Evolutionary conservation across 805 yeast genomes (phyloP).

Genomic region (Suhomyces pyralidae): DNA sequence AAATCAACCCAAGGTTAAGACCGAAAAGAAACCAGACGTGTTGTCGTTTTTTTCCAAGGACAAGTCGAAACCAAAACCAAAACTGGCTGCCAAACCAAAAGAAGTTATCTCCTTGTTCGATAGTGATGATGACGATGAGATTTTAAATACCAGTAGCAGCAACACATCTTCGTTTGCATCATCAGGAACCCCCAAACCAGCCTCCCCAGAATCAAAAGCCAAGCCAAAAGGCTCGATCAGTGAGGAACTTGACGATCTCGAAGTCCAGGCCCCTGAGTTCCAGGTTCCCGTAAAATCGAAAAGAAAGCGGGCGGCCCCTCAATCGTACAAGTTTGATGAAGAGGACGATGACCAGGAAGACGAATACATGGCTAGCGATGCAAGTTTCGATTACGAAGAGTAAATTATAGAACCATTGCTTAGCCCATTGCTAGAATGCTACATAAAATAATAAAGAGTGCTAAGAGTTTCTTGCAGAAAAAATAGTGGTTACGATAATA

Average conservation of each 20-base stretch:
- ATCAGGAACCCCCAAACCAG: conserved; percentile 2
- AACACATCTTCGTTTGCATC: conserved; percentile 3
- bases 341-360: conserved; percentile 16
- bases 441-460: neutral
- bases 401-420: conserved; percentile 9
- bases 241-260: conserved; percentile 23
- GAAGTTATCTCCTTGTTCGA: conserved; percentile 18
- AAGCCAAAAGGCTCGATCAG: neutral
- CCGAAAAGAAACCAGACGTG: conserved; percentile 11
- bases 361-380: conserved; percentile 1
- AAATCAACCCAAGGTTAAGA: neutral
- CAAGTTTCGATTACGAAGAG: conserved; percentile 8
- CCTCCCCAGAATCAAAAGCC: neutral
- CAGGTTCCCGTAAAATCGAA: conserved; percentile 3
- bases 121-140: conserved; percentile 37
- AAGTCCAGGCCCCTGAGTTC: conserved; percentile 1
- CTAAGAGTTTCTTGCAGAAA: neutral
- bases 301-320: conserved; percentile 6
- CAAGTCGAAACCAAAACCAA: neutral
- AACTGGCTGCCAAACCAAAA: conserved; percentile 8
- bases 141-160: conserved; percentile 13
- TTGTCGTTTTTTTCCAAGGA: conserved; percentile 15
- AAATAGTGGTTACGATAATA: neutral
- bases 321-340: conserved; percentile 4
- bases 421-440: conserved; percentile 8